Base-by-base conservation (phyloP, 352 stramenopile genomes). In the Phytophthora ohioensis region DNA sequence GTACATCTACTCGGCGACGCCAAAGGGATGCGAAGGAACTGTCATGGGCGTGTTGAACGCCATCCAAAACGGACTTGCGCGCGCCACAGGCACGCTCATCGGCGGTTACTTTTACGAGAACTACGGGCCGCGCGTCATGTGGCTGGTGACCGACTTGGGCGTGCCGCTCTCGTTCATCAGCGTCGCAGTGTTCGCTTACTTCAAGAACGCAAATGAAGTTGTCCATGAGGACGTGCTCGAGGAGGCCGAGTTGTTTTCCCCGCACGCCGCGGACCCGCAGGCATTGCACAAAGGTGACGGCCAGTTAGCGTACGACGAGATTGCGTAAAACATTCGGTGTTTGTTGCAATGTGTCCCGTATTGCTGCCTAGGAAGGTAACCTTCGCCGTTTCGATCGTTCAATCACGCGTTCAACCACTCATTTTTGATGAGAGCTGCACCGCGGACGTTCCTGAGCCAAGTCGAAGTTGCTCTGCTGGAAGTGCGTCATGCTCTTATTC, bases 91-190 rank as follows among this genome's bases (percentile, higher is more conserved):
- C 10, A 92, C 84, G 45, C 66, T 92, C 11, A 59, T 91, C 3
- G 86, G 86, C 5, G 86, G 86, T 34, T 91, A 85, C 73, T 86
- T 92, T 30, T 93, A 92, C 76, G 62, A 93, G 42, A 72, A 83
- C 65, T 90, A 85, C 60, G 84, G 79, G 21, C 71, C 82, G 0
- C 71, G 67, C 17, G 79, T 71, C 2, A 91, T 92, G 81, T 93
- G 86, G 82, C 61, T 84, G 15, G 69, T 82, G 27, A 83, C 84
- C 4, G 82, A 87, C 47, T 53, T 91, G 31, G 81, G 82, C 21
- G 86, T 92, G 53, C 84, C 84, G 5, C 73, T 91, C n/a, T 80
- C 84, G 42, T 70, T 92, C 38, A 34, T 87, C 0, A 80, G 77
- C 39, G 69, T 93, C 10, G 79, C 64, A 11, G 34, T 83, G 27